Percentiles rank a stretch among this genome's conserved stretches.
Conservation (phyloP, 2,329 filamentous ascomycete species). For the Neonectria neomacrospora region DNA sequence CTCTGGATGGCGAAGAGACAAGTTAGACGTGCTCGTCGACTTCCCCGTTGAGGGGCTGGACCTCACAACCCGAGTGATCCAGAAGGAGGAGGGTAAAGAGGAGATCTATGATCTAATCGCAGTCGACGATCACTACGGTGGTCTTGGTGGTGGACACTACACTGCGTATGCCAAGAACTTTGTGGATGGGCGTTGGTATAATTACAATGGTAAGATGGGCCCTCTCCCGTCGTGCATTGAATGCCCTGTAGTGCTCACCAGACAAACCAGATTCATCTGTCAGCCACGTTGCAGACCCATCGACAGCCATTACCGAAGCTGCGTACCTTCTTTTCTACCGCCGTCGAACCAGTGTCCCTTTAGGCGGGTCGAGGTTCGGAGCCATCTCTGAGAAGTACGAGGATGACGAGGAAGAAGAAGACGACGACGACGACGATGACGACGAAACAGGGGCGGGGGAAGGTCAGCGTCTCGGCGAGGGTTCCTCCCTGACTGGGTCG, state of each 20-base stretch:
- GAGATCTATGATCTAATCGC: conserved; percentile 93
- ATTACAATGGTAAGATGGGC: conserved; percentile 84
- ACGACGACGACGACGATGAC: conserved; percentile 58
- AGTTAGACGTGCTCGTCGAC: conserved; percentile 89
- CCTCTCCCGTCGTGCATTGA: neutral
- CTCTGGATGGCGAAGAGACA: conserved; percentile 83
- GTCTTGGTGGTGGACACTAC: conserved; percentile 94
- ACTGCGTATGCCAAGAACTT: conserved; percentile 96
- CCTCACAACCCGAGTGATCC: conserved; percentile 80
- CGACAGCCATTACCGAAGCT: conserved; percentile 74
- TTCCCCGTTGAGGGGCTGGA: conserved; percentile 92
- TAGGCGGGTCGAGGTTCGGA: conserved; percentile 82
- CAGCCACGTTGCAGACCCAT: conserved; percentile 67
- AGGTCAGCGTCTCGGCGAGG: conserved; percentile 84
- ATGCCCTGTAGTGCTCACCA: conserved; percentile 52
- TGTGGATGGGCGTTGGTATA: conserved; percentile 89
- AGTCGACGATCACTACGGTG: conserved; percentile 95
- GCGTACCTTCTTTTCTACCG: conserved; percentile 98
- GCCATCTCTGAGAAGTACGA: conserved; percentile 74
- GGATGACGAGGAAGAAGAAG: conserved; percentile 58
- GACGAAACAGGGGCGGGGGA: conserved; percentile 73
- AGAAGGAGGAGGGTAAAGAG: conserved; percentile 82
- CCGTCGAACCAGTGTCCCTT: conserved; percentile 77
- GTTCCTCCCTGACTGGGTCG: conserved; percentile 89
- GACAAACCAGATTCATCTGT: conserved; percentile 77